Conservation (phyloP, 805 yeast genomes). For the Kazachstania viticola region DNA sequence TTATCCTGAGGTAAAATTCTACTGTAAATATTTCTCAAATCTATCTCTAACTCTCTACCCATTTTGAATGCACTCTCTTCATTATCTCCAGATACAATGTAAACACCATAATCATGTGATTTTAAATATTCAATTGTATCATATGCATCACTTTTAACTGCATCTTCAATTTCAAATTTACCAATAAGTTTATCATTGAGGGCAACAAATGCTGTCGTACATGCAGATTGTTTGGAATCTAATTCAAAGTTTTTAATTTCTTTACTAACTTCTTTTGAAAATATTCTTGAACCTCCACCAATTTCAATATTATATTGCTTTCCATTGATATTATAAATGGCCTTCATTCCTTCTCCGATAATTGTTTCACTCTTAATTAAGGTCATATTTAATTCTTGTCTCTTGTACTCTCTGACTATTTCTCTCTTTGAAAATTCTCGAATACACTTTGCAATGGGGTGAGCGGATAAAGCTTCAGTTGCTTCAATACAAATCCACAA, state of each 20-base stretch:
- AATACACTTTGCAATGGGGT: slow-evolving; percentile 77
- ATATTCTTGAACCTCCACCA: slow-evolving; percentile 41
- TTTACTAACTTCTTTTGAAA: slow-evolving; percentile 5
- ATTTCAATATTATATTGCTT: slow-evolving; percentile 30
- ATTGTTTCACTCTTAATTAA: slow-evolving; percentile 21
- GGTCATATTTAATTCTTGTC: background rate
- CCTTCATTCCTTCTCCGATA: slow-evolving; percentile 31
- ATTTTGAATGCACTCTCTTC: slow-evolving; percentile 47
- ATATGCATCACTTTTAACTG: slow-evolving; percentile 52
- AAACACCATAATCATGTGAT: slow-evolving; percentile 46
- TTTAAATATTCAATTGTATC: slow-evolving; percentile 47
- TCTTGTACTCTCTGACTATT: too few species aligned
- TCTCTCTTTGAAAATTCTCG: background rate
- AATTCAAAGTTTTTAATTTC: slow-evolving; percentile 6
- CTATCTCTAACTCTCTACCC: slow-evolving; percentile 59
- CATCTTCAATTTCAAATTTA: slow-evolving; percentile 53
- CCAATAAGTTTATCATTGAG: slow-evolving; percentile 54
- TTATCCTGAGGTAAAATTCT: slow-evolving; percentile 72
- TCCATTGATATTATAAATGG: slow-evolving; percentile 8
- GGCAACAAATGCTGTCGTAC: slow-evolving; percentile 44
- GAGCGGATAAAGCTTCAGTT: slow-evolving; percentile 66
- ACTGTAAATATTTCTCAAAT: slow-evolving; percentile 51
- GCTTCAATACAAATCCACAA: slow-evolving; percentile 15
- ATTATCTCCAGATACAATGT: slow-evolving; percentile 87
- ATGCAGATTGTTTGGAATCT: slow-evolving; percentile 18